These are phyloP conservation scores for Coemansia sp. DNA, from an alignment of 192 early-diverging fungal genomes.

Conservation along the genomic window DNA sequence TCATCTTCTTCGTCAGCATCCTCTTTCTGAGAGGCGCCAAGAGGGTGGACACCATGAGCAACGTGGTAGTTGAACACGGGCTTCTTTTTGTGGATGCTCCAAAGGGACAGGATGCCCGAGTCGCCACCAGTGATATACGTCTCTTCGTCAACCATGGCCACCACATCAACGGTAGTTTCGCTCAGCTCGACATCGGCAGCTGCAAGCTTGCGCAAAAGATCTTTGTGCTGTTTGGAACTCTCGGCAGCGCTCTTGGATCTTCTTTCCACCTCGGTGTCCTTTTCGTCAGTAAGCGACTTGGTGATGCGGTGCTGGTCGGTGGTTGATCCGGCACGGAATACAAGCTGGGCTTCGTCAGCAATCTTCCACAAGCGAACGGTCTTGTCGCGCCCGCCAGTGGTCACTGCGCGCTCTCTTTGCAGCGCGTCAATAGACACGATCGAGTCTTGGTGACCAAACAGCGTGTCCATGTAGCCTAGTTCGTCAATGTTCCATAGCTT, in stretches of 20 bases:
- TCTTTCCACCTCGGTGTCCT: background rate
- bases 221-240: conserved; percentile 3
- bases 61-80: conserved; percentile 75
- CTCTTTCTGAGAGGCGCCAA: background rate
- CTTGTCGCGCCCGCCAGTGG: conserved; percentile 86
- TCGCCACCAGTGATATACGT: conserved; percentile 91
- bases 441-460: conserved; percentile 97
- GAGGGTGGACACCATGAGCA: conserved; percentile 71
- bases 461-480: conserved; percentile 87
- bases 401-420: conserved; percentile 86
- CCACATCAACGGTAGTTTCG: conserved; percentile 77
- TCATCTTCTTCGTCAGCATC: background rate
- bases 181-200: conserved; percentile 14
- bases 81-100: conserved; percentile 91
- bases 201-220: conserved; percentile 27
- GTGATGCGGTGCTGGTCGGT: conserved; percentile 45
- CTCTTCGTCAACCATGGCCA: conserved; percentile 93
- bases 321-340: conserved; percentile 78
- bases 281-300: conserved; percentile 14
- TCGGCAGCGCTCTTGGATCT: background rate
- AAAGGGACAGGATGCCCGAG: conserved; percentile 83
- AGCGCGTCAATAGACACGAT: conserved; percentile 80
- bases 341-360: conserved; percentile 88
- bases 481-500: conserved; percentile 97
- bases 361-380: conserved; percentile 95